A percentile compares a stretch with the other conserved stretches of the same genome.
These are phyloP conservation scores for Metschnikowia kofuensis DNA, from an alignment of 805 yeast species.

Conservation along the genomic window DNA sequence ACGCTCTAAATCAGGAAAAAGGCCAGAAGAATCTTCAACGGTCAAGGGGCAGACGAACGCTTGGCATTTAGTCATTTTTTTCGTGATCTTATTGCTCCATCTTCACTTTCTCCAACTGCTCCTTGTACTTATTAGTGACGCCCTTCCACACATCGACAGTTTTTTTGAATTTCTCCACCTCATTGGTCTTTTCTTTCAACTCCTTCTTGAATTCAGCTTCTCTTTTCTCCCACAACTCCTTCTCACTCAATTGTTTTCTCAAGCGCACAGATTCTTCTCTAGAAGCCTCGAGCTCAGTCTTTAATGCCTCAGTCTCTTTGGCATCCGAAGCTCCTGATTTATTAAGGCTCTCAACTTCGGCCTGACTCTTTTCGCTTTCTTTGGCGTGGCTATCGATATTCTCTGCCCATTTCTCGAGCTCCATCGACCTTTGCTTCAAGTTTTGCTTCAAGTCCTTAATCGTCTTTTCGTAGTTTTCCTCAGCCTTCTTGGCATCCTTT, in stretches of 20 bases:
- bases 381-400: neutral
- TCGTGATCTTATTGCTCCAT: neutral
- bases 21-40: no score
- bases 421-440: slow-evolving; percentile 4
- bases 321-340: neutral
- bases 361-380: neutral
- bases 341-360: neutral
- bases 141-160: slow-evolving; percentile 1
- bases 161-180: slow-evolving; percentile 4
- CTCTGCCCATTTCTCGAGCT: slow-evolving; percentile 4
- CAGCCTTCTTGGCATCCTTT: no score
- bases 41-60: no score
- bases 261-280: slow-evolving; percentile 1
- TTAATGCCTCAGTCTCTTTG: neutral
- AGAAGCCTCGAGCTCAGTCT: neutral
- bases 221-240: slow-evolving; percentile 2
- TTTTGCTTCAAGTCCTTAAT: slow-evolving; percentile 4
- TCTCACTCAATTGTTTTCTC: slow-evolving; percentile 4
- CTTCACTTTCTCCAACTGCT: slow-evolving; percentile 5
- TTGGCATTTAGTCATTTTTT: no score
- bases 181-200: slow-evolving; percentile 5
- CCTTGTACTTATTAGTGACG: slow-evolving; percentile 5
- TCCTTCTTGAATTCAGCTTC: slow-evolving; percentile 1
- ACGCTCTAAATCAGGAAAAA: no score
- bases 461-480: slow-evolving; percentile 1